Evolutionary conservation across 2,329 filamentous ascomycete species (phyloP), one percentile per base, ranked within the genome.

Genomic region (Pseudofabraea citricarpa): DNA sequence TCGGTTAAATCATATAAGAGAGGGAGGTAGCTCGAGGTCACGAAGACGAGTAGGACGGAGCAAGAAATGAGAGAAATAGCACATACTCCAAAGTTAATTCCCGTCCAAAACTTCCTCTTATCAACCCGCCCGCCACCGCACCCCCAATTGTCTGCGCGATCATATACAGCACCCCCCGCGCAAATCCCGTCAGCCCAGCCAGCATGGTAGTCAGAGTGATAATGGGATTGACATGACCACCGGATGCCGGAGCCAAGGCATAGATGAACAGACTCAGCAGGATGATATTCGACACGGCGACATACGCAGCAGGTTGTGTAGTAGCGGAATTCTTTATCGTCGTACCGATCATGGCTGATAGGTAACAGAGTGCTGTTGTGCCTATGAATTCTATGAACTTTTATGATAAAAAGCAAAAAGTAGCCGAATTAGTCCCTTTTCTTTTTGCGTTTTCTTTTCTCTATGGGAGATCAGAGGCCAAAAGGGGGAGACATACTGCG

Each of bases 131-230:
- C 4, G 65, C 70, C 4, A 64, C 54, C 0, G 66, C 58, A 0
- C 64, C 68, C 0, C 74, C 75, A 0, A 62, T 47, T 0, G 64
- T 64, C 49, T 79, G 75, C n/a, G 66, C 68, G 3, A 60, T 44
- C 4, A 79, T 41, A 43, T 79, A 79, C 2, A 79, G 50, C 0
- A 77, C 52, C 19, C 68, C 62, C 3, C 74, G 67, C 0, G 74
- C 70, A 9, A 79, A 65, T 0, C 69, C 71, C 4, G 69, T 71
- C 1, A 77, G 59, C 0, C 72, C 65, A 1, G 72, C 68, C 23
- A 72, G 71, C 42, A 79, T 73, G 0, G 74, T 77, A 0, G 71
- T 67, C 31, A 78, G 64, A 0, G 74, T 77, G 36, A 79, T 77
- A 3, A 71, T 60, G 1, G 74, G 74, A 50, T 75, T 79, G 38